phyloP scores from a whole-genome alignment of 2,329 filamentous ascomycete genomes.

The Paradendryphiella salina region DNA sequence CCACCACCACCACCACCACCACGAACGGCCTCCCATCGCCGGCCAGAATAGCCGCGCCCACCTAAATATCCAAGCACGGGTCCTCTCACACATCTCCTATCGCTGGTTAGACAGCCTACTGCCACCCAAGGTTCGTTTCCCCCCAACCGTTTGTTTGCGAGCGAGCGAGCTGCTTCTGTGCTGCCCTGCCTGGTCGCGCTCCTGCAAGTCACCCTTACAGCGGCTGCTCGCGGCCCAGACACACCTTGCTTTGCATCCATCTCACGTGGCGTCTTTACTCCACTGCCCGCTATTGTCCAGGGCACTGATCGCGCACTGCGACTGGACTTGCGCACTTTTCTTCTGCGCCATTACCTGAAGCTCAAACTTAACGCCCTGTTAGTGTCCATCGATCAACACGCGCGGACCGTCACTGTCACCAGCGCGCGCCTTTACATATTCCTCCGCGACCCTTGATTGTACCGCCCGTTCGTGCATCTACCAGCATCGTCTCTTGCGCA shows the following conservation, averaged over 20 bases:
- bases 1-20: too few relatives aligned
- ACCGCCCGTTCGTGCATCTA: conserved; percentile 7
- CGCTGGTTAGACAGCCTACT: conserved; percentile 15
- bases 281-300: conserved; percentile 20
- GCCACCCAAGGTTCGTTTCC: conserved; percentile 9
- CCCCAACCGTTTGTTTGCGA: not conserved
- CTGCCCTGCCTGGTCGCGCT: conserved; percentile 2
- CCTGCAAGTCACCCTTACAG: conserved; percentile 30
- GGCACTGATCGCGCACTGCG: conserved; percentile 7
- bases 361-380: conserved; percentile 13
- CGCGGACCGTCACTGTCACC: conserved; percentile 8
- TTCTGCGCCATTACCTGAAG: conserved; percentile 12
- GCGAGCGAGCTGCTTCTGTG: not conserved
- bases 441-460: conserved; percentile 4
- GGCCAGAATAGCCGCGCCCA: conserved; percentile 11
- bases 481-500: not conserved
- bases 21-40: not conserved
- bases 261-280: conserved; percentile 24
- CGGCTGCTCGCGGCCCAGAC: conserved; percentile 23
- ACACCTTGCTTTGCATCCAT: conserved; percentile 4
- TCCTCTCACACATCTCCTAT: conserved; percentile 5
- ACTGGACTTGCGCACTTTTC: conserved; percentile 10
- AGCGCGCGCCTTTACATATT: conserved; percentile 5
- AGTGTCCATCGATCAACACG: conserved; percentile 13
- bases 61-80: conserved; percentile 7